Evolutionary conservation across 192 early-diverging fungal species (phyloP).

Genomic region (Podila clonocystis): DNA sequence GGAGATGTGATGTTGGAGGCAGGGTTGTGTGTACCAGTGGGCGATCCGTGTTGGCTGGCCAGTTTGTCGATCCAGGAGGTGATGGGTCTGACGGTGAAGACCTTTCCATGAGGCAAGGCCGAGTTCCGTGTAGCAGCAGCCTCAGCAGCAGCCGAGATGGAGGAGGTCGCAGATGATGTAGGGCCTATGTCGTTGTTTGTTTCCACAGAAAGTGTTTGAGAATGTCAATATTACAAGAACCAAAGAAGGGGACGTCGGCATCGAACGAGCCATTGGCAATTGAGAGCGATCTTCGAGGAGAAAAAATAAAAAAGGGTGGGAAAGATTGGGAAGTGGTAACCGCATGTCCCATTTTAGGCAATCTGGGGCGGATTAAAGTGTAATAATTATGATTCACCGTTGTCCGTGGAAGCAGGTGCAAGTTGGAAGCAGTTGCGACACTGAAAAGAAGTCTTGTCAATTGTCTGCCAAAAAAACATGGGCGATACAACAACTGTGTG

Average conservation of each 20-base stretch:
- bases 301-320: not conserved
- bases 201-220: not conserved
- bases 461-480: too few relatives aligned
- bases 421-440: too few relatives aligned
- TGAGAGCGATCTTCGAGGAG: conserved; percentile 17
- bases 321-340: not conserved
- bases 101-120: conserved; percentile 19
- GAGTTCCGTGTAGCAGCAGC: conserved; percentile 8
- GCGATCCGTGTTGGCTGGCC: conserved; percentile 18
- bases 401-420: too few relatives aligned
- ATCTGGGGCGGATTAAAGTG: conserved; percentile 4
- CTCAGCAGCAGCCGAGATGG: conserved; percentile 9
- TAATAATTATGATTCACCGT: not conserved
- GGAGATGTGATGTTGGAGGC: not conserved
- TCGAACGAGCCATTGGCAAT: conserved; percentile 10
- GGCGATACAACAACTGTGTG: not conserved
- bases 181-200: not conserved
- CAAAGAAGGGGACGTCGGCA: not conserved
- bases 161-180: not conserved
- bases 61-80: conserved; percentile 58
- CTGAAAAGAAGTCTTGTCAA: too few relatives aligned
- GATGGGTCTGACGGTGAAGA: conserved; percentile 48
- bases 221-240: not conserved
- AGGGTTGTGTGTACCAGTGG: conserved; percentile 5
- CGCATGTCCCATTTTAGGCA: conserved; percentile 3